Evolutionary conservation across 139 green algal genomes (phyloP), one percentile per base, ranked within the genome.

Genomic region (Closterium sp.): DNA sequence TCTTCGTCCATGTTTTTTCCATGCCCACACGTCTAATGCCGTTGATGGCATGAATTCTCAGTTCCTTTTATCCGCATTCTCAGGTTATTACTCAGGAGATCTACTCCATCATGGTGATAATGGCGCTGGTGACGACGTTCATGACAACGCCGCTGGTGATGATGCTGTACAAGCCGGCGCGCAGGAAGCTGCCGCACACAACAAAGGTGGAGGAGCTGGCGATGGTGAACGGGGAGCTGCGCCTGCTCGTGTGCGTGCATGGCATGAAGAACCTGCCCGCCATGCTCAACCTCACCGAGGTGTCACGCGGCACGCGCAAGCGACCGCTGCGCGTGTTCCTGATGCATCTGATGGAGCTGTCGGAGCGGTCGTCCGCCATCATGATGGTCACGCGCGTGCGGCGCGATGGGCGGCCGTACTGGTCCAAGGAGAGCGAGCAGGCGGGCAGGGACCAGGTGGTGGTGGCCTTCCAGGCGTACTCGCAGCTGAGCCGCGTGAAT

Each of bases 111-210:
- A 93, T 94, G 89, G 92, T 94, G 31, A 87, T 94, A 6, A 94
- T 94, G 92, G 92, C 92, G n/a, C 29, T 94, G 89, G 92, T 94
- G 19, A 94, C 92, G 19, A 94, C 92, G 21, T 93, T 94, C 42
- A 94, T 94, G 92, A 93, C 92, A 6, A 91, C 92, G 84, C 92
- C 92, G 29, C 89, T 94, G 42, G 62, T 94, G 19, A 94, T 94
- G 92, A 50, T 70, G 90, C 70, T 94, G 50, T 94, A 95, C 91
- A 85, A 95, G 91, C 92, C 91, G 29, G 92, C 90, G 24, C 45
- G 91, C 21, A 84, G 86, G 24, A 92, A 38, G 89, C 27, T 95
- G 86, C 91, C 62, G 38, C 29, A 95, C 70, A 92, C 30, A 32
- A 30, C 19, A 13, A 45, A 45, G 31, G 92, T 94, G 85, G 90